Conservation (phyloP, 768 basidiomycete genomes). For the Hirschioporus abietinus region DNA sequence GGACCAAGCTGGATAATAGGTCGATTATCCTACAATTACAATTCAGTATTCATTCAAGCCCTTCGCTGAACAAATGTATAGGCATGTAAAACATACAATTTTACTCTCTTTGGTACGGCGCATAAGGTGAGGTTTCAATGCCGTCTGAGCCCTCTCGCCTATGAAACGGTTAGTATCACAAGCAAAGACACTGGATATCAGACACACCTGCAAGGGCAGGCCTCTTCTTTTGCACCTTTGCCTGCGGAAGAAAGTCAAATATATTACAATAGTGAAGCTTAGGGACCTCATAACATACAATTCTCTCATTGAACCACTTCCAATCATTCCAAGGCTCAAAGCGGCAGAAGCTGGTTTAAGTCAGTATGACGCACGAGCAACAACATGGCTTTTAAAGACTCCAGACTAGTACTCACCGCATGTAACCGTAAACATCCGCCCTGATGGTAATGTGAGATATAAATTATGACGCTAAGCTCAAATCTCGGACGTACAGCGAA, state of each 20-base stretch:
- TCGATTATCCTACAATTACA: conserved; percentile 45
- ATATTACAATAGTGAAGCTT: background rate
- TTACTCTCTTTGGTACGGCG: conserved; percentile 66
- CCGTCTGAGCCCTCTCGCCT: conserved; percentile 59
- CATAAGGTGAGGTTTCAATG: conserved; percentile 62
- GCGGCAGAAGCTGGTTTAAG: background rate
- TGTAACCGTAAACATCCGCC: conserved; percentile 64
- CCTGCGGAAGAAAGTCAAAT: conserved; percentile 26
- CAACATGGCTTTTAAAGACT: background rate
- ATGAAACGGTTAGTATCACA: background rate
- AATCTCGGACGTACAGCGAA: conserved; percentile 41
- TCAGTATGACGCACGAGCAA: background rate
- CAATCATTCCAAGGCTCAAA: conserved; percentile 39
- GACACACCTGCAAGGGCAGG: conserved; percentile 54
- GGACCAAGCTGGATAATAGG: conserved; percentile 60
- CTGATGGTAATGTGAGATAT: conserved; percentile 25
- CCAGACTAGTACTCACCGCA: conserved; percentile 39
- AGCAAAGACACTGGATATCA: background rate
- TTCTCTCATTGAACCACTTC: conserved; percentile 53
- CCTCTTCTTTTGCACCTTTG: conserved; percentile 47
- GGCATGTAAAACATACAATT: conserved; percentile 22
- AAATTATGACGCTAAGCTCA: conserved; percentile 6
- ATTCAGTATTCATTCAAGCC: background rate
- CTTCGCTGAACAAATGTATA: background rate
- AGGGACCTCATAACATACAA: conserved; percentile 32